These are phyloP conservation scores for Pulveroboletus sp. DNA, from an alignment of 768 basidiomycete genomes.

Conservation along the genomic window DNA sequence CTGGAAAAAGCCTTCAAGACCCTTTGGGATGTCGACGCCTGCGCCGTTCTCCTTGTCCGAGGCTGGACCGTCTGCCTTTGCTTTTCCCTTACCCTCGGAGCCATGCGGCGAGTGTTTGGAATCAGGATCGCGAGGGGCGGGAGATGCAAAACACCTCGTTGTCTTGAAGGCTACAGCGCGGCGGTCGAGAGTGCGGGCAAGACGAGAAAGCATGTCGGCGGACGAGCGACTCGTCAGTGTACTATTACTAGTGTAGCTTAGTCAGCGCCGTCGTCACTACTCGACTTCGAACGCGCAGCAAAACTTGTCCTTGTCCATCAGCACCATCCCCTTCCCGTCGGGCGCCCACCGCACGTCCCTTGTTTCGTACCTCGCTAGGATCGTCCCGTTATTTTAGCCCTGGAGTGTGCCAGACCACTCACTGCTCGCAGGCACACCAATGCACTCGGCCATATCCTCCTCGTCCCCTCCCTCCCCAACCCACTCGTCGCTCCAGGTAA, in stretches of 20 bases:
- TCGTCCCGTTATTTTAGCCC: neutral
- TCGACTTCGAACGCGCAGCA: constrained; percentile 84
- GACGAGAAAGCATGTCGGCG: constrained; percentile 55
- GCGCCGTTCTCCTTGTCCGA: constrained; percentile 30
- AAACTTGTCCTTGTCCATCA: constrained; percentile 75
- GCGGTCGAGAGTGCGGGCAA: constrained; percentile 42
- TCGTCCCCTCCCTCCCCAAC: constrained; percentile 53
- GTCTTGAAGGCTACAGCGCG: constrained; percentile 36
- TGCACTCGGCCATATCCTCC: constrained; percentile 82
- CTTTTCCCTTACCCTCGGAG: constrained; percentile 30
- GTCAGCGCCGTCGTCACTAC: constrained; percentile 9
- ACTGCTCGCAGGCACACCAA: constrained; percentile 86
- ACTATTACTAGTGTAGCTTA: constrained; percentile 10
- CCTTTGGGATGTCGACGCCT: constrained; percentile 51
- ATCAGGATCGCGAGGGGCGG: constrained; percentile 32
- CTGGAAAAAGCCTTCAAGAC: constrained; percentile 76
- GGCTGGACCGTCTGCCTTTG: constrained; percentile 31
- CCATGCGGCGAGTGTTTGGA: constrained; percentile 26
- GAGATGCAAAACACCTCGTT: constrained; percentile 48
- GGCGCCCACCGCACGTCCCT: constrained; percentile 75
- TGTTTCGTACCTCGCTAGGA: constrained; percentile 64
- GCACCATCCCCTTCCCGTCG: constrained; percentile 76
- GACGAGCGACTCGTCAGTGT: neutral
- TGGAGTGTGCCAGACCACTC: neutral
- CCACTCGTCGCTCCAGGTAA: constrained; percentile 85